Percentiles rank a stretch among this genome's conserved stretches.
Conservation (phyloP, 163 green algal genomes). For the Volvox carteri region DNA sequence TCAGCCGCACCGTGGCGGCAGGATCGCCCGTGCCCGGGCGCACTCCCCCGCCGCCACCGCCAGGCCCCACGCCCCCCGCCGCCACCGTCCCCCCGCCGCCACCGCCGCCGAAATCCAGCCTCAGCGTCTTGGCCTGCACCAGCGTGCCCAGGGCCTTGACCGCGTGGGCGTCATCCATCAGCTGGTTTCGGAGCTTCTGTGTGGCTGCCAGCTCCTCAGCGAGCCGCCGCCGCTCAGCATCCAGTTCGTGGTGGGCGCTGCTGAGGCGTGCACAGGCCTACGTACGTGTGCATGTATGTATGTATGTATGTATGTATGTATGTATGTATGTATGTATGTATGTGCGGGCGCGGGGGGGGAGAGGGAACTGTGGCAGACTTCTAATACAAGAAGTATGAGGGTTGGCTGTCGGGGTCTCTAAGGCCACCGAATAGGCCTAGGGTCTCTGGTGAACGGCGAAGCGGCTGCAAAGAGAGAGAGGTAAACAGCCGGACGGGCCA, state of each 20-base stretch:
- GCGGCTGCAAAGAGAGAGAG: too few species aligned
- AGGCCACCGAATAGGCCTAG: too few species aligned
- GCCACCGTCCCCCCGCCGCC: constrained; percentile 22
- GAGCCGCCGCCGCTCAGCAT: constrained; percentile 41
- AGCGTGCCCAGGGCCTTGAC: constrained; percentile 34
- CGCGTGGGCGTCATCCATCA: constrained; percentile 31
- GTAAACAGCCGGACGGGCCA: too few species aligned
- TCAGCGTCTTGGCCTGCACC: constrained; percentile 46
- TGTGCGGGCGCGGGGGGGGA: too few species aligned
- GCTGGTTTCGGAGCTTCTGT: constrained; percentile 5
- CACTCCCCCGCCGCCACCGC: background rate
- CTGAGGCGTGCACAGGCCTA: constrained; percentile 17
- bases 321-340: too few species aligned
- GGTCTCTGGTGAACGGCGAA: too few species aligned
- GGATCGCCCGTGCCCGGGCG: constrained; percentile 19
- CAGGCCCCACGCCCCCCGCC: background rate
- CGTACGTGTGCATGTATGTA: too few species aligned
- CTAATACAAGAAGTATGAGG: too few species aligned
- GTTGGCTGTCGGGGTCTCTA: too few species aligned
- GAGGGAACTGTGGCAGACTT: too few species aligned
- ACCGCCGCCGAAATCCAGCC: constrained; percentile 35
- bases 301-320: too few species aligned
- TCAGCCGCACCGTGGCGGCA: constrained; percentile 15
- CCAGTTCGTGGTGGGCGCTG: constrained; percentile 1
- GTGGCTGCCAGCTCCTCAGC: constrained; percentile 35